Percentiles rank a stretch among this genome's conserved stretches.
phyloP scores from a whole-genome alignment of 1,139 yeast genomes.

The Candida dubliniensis region DNA sequence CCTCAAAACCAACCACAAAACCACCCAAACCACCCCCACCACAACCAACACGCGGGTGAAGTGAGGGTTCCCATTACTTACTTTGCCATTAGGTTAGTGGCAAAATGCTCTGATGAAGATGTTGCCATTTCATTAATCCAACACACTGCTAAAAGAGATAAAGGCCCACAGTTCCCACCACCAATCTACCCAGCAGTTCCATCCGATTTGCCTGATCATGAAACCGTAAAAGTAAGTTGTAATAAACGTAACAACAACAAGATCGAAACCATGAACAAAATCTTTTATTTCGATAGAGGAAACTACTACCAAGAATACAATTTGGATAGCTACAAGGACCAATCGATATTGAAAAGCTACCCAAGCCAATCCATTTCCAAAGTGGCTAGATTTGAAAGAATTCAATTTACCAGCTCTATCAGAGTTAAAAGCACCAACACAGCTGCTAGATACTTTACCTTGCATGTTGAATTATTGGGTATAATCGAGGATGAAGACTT shows the following conservation, averaged over 20 bases:
- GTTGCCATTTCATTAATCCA: conserved; percentile 54
- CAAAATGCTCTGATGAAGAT: conserved; percentile 56
- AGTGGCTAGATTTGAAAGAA: conserved; percentile 67
- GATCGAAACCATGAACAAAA: conserved; percentile 24
- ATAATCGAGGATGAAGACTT: conserved; percentile 41
- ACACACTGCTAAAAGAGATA: conserved; percentile 71
- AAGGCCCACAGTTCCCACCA: conserved; percentile 67
- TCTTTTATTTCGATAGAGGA: conserved; percentile 44
- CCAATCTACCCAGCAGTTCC: conserved; percentile 61
- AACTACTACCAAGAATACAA: conserved; percentile 34
- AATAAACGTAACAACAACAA: conserved; percentile 48
- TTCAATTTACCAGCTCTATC: conserved; percentile 65
- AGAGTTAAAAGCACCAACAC: conserved; percentile 51
- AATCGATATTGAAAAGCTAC: conserved; percentile 41
- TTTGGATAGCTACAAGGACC: conserved; percentile 30
- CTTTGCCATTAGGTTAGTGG: conserved; percentile 58
- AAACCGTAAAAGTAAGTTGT: conserved; percentile 56
- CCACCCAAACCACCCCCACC: conserved; percentile 16
- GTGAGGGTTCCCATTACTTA: conserved; percentile 44
- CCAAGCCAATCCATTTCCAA: conserved; percentile 52
- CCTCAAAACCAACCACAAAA: conserved; percentile 12
- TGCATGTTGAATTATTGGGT: conserved; percentile 58
- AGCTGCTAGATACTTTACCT: conserved; percentile 49
- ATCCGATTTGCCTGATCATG: conserved; percentile 58
- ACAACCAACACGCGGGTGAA: conserved; percentile 20